A percentile compares a stretch with the other conserved stretches of the same genome.
These are phyloP conservation scores for Penicillium olsonii DNA, from an alignment of 2,329 filamentous ascomycete genomes.

Conservation along the genomic window DNA sequence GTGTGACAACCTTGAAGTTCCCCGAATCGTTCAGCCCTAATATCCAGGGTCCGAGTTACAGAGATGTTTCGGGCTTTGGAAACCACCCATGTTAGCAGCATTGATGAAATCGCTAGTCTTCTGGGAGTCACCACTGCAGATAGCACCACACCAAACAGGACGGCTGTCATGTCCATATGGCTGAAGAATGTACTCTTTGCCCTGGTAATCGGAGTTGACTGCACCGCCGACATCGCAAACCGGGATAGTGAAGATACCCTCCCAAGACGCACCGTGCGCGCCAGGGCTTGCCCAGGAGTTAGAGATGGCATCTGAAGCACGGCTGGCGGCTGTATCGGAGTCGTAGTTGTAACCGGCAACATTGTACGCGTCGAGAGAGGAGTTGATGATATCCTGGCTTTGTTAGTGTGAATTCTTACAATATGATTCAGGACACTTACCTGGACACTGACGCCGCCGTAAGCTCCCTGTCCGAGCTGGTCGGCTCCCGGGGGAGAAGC, in stretches of 20 bases:
- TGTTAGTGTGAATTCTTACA: not conserved
- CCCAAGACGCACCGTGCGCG: slow-evolving; percentile 13
- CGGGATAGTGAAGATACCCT: slow-evolving; percentile 14
- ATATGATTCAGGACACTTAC: not conserved
- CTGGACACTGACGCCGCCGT: not conserved
- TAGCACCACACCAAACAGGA: slow-evolving; percentile 16
- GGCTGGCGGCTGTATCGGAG: not conserved
- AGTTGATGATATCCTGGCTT: slow-evolving; percentile 15
- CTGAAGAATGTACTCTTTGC: slow-evolving; percentile 14
- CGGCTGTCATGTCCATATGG: slow-evolving; percentile 16
- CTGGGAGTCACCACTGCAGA: slow-evolving; percentile 14
- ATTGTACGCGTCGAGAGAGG: slow-evolving; percentile 15
- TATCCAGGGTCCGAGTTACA: slow-evolving; percentile 9
- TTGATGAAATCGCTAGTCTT: slow-evolving; percentile 16
- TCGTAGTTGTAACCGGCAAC: slow-evolving; percentile 14
- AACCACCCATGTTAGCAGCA: slow-evolving; percentile 13
- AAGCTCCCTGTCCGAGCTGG: slow-evolving; percentile 7
- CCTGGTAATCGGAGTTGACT: slow-evolving; percentile 5
- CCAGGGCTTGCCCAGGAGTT: slow-evolving; percentile 11
- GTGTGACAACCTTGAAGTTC: not conserved
- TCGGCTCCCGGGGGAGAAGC: slow-evolving; percentile 8
- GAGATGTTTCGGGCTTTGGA: slow-evolving; percentile 16
- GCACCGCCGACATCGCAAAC: slow-evolving; percentile 12
- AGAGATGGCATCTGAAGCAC: slow-evolving; percentile 10
- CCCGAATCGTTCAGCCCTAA: not conserved